Evolutionary conservation across 1,139 yeast genomes (phyloP).

Genomic region (Yamadazyma epiphylla): DNA sequence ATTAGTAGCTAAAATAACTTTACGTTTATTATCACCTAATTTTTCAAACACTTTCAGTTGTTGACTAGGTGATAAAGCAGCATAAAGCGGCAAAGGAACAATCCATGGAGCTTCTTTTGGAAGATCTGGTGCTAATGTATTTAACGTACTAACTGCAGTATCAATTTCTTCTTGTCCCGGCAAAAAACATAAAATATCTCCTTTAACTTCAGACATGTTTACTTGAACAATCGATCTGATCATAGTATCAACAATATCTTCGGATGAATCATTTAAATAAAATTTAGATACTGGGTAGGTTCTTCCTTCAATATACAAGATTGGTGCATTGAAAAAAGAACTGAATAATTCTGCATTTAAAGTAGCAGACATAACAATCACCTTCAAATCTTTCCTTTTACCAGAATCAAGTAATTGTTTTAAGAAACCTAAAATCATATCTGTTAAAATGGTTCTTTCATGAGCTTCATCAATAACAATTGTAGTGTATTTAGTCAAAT

Average conservation of each 20-base stretch:
- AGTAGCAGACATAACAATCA: conserved; percentile 91
- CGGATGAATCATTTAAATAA: conserved; percentile 55
- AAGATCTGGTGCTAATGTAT: conserved; percentile 57
- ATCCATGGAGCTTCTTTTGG: conserved; percentile 75
- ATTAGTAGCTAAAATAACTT: conserved; percentile 86
- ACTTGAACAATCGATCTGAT: conserved; percentile 74
- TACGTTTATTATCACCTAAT: conserved; percentile 59
- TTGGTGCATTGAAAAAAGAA: conserved; percentile 75
- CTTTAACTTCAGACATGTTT: conserved; percentile 73
- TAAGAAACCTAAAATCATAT: conserved; percentile 81
- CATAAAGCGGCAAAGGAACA: conserved; percentile 81
- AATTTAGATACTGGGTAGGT: conserved; percentile 77
- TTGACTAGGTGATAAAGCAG: conserved; percentile 82
- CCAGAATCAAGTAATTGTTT: conserved; percentile 55
- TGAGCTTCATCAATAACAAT: conserved; percentile 96
- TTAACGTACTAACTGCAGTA: conserved; percentile 64
- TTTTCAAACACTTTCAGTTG: conserved; percentile 76
- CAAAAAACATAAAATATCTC: conserved; percentile 85
- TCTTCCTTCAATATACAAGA: conserved; percentile 84
- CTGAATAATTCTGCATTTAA: conserved; percentile 90
- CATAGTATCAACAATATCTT: conserved; percentile 80
- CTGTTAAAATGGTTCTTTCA: conserved; percentile 91
- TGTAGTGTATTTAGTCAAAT: conserved; percentile 62
- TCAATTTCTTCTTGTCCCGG: conserved; percentile 99
- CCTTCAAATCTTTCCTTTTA: conserved; percentile 51